phyloP scores from a whole-genome alignment of 495 filamentous ascomycete species.

The Letharia columbiana region DNA sequence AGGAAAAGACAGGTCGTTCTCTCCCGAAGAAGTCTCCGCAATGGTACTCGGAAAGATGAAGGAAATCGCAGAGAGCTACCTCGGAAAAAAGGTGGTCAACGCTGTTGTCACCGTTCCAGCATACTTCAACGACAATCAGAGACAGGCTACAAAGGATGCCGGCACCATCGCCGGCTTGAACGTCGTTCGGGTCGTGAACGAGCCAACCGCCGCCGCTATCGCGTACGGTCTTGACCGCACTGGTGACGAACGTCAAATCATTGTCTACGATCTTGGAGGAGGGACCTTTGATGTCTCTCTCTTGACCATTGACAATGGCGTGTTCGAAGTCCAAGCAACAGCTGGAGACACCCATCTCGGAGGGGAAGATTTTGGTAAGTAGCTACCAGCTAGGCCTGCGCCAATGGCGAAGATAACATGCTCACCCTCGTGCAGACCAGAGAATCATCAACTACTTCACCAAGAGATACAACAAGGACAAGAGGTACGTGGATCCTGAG shows the following conservation, averaged over 20 bases:
- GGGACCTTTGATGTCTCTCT: constrained; percentile 99
- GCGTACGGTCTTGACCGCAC: constrained; percentile 76
- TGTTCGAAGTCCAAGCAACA: constrained; percentile 96
- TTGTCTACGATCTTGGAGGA: constrained; percentile 98
- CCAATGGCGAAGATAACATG: neutral
- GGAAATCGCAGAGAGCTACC: constrained; percentile 87
- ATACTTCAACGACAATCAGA: constrained; percentile 99
- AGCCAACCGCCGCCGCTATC: constrained; percentile 67
- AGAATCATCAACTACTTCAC: constrained; percentile 93
- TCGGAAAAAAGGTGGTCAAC: constrained; percentile 92
- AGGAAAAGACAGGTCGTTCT: constrained; percentile 66
- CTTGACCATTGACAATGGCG: constrained; percentile 90
- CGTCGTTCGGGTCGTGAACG: constrained; percentile 95
- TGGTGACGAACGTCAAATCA: constrained; percentile 79
- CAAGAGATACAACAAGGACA: constrained; percentile 96
- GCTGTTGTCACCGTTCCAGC: constrained; percentile 96
- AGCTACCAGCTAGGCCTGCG: neutral
- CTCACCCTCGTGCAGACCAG: constrained; percentile 51
- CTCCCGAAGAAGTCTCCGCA: constrained; percentile 79
- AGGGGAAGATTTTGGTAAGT: constrained; percentile 79
- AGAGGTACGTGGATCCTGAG: constrained; percentile 64
- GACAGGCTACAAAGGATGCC: constrained; percentile 95
- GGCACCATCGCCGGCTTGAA: constrained; percentile 91
- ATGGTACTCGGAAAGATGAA: constrained; percentile 95
- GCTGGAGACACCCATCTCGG: constrained; percentile 99